Percentiles rank a stretch among this genome's conserved stretches.
These are phyloP conservation scores for Cucumis hystrix DNA, from an alignment of 306 rosid genomes.

Conservation along the genomic window DNA sequence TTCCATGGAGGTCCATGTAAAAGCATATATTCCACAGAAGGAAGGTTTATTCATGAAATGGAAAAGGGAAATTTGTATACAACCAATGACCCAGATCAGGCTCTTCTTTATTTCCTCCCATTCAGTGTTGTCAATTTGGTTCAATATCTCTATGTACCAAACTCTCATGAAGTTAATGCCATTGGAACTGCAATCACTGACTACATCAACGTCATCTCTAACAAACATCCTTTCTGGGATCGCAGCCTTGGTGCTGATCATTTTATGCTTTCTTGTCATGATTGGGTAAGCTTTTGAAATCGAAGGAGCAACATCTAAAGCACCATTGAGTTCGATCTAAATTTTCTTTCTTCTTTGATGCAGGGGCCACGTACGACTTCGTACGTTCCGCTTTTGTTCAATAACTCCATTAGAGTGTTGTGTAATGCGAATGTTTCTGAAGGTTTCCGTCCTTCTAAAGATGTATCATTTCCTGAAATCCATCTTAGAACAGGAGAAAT, in stretches of 20 bases:
- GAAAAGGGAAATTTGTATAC: slow-evolving; percentile 14
- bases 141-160: slow-evolving; percentile 21
- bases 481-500: slow-evolving; percentile 22
- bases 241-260: slow-evolving; percentile 36
- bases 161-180: slow-evolving; percentile 9
- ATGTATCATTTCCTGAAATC: slow-evolving; percentile 34
- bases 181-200: slow-evolving; percentile 19
- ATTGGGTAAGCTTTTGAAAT: slow-evolving; percentile 19
- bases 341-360: not conserved
- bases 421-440: slow-evolving; percentile 35
- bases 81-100: slow-evolving; percentile 25
- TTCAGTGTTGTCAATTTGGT: slow-evolving; percentile 34
- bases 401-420: slow-evolving; percentile 29
- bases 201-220: slow-evolving; percentile 24
- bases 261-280: slow-evolving; percentile 38
- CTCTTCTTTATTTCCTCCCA: slow-evolving; percentile 29
- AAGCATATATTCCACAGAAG: slow-evolving; percentile 36
- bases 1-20: slow-evolving; percentile 37
- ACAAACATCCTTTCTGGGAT: slow-evolving; percentile 24
- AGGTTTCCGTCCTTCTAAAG: slow-evolving; percentile 32
- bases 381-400: slow-evolving; percentile 17
- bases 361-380: slow-evolving; percentile 25
- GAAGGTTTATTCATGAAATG: slow-evolving; percentile 31
- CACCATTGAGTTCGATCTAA: not conserved
- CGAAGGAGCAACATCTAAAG: not conserved